Evolutionary conservation across 768 basidiomycete species (phyloP).

Genomic region (Panellus pusillus): DNA sequence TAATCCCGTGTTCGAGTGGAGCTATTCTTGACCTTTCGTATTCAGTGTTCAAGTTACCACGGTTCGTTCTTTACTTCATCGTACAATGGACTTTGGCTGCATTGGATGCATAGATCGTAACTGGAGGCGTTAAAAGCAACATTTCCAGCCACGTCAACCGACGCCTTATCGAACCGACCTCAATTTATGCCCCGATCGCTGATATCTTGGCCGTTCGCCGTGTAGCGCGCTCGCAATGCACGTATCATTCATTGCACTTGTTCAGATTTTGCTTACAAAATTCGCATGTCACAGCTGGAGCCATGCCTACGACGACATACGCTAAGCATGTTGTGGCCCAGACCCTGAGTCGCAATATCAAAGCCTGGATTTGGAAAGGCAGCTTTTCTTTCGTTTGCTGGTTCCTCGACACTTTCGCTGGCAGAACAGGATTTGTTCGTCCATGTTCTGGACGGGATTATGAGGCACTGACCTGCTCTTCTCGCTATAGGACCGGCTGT

Average conservation of each 20-base stretch:
- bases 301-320: constrained; percentile 18
- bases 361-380: constrained; percentile 24
- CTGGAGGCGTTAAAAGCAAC: constrained; percentile 25
- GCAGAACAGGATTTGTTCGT: constrained; percentile 18
- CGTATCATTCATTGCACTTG: not conserved
- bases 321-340: constrained; percentile 21
- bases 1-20: not conserved
- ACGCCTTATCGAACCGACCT: constrained; percentile 14
- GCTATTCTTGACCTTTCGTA: not conserved
- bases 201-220: constrained; percentile 14
- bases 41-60: constrained; percentile 9
- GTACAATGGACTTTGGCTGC: not conserved
- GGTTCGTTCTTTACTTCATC: not conserved
- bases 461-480: not conserved
- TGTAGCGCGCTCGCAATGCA: constrained; percentile 17
- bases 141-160: not conserved
- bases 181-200: constrained; percentile 24
- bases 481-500: constrained; percentile 11
- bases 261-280: not conserved
- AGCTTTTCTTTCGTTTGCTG: constrained; percentile 15
- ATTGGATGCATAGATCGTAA: constrained; percentile 13
- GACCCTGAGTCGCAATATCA: constrained; percentile 13
- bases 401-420: constrained; percentile 22
- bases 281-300: constrained; percentile 8
- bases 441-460: not conserved